Percentiles rank a stretch among this genome's conserved stretches.
These are phyloP conservation scores for Pyronema domesticum DNA, from an alignment of 495 filamentous ascomycete genomes.

Conservation along the genomic window DNA sequence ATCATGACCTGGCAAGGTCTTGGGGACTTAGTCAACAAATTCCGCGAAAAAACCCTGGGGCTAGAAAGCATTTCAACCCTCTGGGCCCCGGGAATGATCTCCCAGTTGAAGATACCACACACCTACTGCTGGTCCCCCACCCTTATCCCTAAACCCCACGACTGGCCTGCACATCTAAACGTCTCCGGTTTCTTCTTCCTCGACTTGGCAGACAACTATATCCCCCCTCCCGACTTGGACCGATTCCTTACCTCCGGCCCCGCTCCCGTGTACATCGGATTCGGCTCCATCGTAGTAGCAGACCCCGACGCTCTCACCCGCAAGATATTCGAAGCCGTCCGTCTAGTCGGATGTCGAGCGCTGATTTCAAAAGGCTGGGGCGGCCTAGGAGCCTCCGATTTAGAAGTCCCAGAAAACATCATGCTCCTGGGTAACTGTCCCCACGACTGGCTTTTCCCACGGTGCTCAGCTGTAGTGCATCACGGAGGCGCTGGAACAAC, in stretches of 20 bases:
- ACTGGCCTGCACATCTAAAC: conserved; percentile 46
- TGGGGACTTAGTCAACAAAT: conserved; percentile 48
- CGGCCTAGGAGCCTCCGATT: conserved; percentile 35
- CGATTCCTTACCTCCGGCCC: conserved; percentile 37
- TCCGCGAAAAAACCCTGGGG: conserved; percentile 40
- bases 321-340: conserved; percentile 47
- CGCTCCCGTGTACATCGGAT: conserved; percentile 47
- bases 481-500: conserved; percentile 54
- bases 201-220: conserved; percentile 40
- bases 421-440: conserved; percentile 50
- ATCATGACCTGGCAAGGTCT: conserved; percentile 47
- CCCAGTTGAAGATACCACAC: conserved; percentile 44
- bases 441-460: conserved; percentile 52
- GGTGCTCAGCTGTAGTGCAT: conserved; percentile 44
- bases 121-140: conserved; percentile 47
- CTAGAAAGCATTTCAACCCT: conserved; percentile 43
- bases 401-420: conserved; percentile 19
- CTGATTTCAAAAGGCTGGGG: conserved; percentile 53
- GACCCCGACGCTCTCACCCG: conserved; percentile 43
- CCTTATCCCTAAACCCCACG: conserved; percentile 45
- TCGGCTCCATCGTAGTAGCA: conserved; percentile 53
- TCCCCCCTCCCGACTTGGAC: conserved; percentile 36
- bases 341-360: conserved; percentile 38
- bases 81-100: conserved; percentile 47
- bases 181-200: conserved; percentile 49